Evolutionary conservation across 306 rosid species (phyloP), one percentile per base, ranked within the genome.

Genomic region (Lathyrus tuberosus): DNA sequence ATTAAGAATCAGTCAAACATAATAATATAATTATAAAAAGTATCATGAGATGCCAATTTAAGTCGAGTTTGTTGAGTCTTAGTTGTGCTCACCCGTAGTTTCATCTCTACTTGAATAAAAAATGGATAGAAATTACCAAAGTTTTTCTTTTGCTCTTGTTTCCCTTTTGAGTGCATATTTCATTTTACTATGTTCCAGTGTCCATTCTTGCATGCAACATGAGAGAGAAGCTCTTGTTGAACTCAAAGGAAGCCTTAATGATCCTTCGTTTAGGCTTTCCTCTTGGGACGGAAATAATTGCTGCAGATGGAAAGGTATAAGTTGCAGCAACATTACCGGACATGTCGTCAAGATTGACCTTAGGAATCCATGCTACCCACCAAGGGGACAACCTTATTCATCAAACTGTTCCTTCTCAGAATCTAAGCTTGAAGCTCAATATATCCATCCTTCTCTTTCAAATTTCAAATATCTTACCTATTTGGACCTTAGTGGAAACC

Each of bases 401-500:
- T 1, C 52, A 75, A 33, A 57, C 2, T 56, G 79, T 33, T 9
- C 18, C 30, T 65, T 75, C 6, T 18, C 5, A 15, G 35, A 56
- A 0, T 0, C 24, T 8, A 12, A 3, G 16, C 75, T 69, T 16
- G n/a, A 38, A 51, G 17, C 80, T 41, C 75, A 13, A 24, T 10
- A 12, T 22, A 0, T 64, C 18, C 9, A 53, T 46, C 60, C 67
- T 42, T 77, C 81, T 43, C 13, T 77, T 8, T 6, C 35, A 5
- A 40, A 42, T 8, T 58, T 70, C 12, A 44, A 53, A 54, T 14
- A 77, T 43, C 60, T 77, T 31, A 70, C 5, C 53, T 43, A 70
- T 44, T 63, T 77, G 65, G 81, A 77, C 37, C 57, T 77, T 28
- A 53, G 76, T 70, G 76, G 81, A 31, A 77, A 77, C 40, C 18